Conservation (phyloP, 352 stramenopile genomes). For the Phytopythium oedochilum region DNA sequence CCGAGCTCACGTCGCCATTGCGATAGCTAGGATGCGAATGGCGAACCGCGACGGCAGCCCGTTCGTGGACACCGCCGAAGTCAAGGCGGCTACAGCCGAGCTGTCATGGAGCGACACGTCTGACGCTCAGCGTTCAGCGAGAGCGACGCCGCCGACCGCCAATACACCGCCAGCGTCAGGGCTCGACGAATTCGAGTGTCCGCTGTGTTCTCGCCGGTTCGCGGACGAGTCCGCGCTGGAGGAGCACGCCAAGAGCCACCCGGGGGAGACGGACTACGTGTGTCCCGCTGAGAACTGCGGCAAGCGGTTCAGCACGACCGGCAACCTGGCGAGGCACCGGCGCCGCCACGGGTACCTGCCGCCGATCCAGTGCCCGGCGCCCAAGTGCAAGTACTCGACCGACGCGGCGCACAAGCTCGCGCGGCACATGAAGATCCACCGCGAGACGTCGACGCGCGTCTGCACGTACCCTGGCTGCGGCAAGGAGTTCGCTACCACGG, state of each 20-base stretch:
- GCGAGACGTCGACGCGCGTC: slow-evolving; percentile 21
- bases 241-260: slow-evolving; percentile 41
- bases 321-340: slow-evolving; percentile 39
- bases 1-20: too few species aligned
- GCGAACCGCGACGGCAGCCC: background rate
- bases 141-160: too few species aligned
- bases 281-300: slow-evolving; percentile 28
- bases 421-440: slow-evolving; percentile 48
- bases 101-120: too few species aligned
- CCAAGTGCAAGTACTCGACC: slow-evolving; percentile 26
- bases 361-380: slow-evolving; percentile 16
- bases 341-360: slow-evolving; percentile 33
- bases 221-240: slow-evolving; percentile 34
- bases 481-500: slow-evolving; percentile 63
- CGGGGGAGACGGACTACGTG: slow-evolving; percentile 42
- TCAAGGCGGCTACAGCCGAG: background rate
- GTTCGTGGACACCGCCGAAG: background rate
- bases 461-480: slow-evolving; percentile 38
- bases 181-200: slow-evolving; percentile 23
- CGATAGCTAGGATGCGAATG: background rate
- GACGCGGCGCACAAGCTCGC: slow-evolving; percentile 38
- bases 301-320: slow-evolving; percentile 49
- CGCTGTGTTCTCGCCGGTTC: slow-evolving; percentile 26
- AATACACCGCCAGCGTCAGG: too few species aligned
- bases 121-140: too few species aligned